These are phyloP conservation scores for Hansfordia pulvinata DNA, from an alignment of 2,329 filamentous ascomycete genomes.

Conservation along the genomic window DNA sequence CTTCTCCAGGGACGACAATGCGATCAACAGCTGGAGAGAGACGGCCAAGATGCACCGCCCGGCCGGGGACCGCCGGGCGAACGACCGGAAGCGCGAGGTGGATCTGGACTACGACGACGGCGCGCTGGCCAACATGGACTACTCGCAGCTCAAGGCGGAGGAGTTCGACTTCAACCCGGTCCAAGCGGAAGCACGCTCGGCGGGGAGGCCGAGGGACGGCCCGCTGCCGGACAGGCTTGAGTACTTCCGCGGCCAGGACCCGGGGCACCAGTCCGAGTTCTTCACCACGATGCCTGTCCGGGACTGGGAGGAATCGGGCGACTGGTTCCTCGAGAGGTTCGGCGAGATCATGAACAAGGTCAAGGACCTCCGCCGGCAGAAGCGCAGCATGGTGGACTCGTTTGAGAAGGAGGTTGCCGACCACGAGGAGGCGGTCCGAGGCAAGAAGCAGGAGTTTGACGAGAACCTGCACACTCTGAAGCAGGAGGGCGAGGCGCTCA, in stretches of 20 bases:
- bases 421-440: conserved; percentile 39
- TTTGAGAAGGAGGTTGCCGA: conserved; percentile 42
- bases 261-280: conserved; percentile 29
- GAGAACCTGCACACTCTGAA: conserved; percentile 39
- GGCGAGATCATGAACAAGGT: conserved; percentile 32
- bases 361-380: conserved; percentile 31
- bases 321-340: conserved; percentile 46
- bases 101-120: conserved; percentile 43
- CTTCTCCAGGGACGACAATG: too few relatives aligned
- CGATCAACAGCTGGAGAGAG: conserved; percentile 3
- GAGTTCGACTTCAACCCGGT: conserved; percentile 44
- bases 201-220: conserved; percentile 19
- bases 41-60: conserved; percentile 11
- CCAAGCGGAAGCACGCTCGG: conserved; percentile 23
- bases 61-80: conserved; percentile 9
- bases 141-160: conserved; percentile 32
- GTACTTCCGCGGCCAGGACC: conserved; percentile 27
- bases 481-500: conserved; percentile 36
- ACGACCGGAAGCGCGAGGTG: conserved; percentile 13
- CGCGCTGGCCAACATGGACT: conserved; percentile 38
- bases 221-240: conserved; percentile 33
- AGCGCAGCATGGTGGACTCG: conserved; percentile 31
- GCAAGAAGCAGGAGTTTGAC: conserved; percentile 38
- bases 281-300: conserved; percentile 38
- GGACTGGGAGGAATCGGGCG: conserved; percentile 46